phyloP scores from a whole-genome alignment of 2,329 filamentous ascomycete species.

The Apiospora sp. region DNA sequence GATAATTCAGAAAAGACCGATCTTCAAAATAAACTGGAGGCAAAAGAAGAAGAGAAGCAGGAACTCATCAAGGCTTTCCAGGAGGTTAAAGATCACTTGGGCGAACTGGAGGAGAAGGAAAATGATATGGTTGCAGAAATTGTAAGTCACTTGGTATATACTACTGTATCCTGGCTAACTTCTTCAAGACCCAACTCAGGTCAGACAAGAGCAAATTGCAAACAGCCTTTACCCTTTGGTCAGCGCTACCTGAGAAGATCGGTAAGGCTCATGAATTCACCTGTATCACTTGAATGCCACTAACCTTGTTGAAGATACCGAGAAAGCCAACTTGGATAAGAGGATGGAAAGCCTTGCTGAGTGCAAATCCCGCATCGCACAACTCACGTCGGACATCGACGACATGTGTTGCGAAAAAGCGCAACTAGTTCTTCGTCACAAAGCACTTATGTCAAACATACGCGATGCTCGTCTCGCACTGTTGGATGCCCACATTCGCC shows the following conservation, averaged over 20 bases:
- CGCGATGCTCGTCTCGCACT: constrained; percentile 68
- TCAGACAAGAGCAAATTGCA: constrained; percentile 74
- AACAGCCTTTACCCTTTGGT: constrained; percentile 69
- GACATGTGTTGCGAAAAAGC: constrained; percentile 63
- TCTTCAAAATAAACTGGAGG: constrained; percentile 61
- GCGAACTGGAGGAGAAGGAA: constrained; percentile 49
- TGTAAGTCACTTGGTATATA: constrained; percentile 43
- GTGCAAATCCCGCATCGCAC: constrained; percentile 53
- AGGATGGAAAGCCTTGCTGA: constrained; percentile 43
- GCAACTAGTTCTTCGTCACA: constrained; percentile 58
- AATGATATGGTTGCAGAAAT: constrained; percentile 54
- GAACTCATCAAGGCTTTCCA: constrained; percentile 44
- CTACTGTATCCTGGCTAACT: background rate
- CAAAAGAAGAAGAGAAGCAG: constrained; percentile 47
- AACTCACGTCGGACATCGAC: constrained; percentile 64
- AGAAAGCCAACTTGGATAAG: constrained; percentile 45
- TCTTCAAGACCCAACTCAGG: constrained; percentile 49
- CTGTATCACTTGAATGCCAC: background rate
- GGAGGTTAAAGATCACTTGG: constrained; percentile 48
- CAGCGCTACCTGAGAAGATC: constrained; percentile 74
- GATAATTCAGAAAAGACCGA: constrained; percentile 71
- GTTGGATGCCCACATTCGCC: constrained; percentile 73
- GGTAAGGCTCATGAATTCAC: constrained; percentile 53
- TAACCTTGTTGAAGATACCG: background rate
- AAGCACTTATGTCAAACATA: constrained; percentile 69